Conservation (phyloP, 106 monocot genomes). For the Dendrobium nobile region DNA sequence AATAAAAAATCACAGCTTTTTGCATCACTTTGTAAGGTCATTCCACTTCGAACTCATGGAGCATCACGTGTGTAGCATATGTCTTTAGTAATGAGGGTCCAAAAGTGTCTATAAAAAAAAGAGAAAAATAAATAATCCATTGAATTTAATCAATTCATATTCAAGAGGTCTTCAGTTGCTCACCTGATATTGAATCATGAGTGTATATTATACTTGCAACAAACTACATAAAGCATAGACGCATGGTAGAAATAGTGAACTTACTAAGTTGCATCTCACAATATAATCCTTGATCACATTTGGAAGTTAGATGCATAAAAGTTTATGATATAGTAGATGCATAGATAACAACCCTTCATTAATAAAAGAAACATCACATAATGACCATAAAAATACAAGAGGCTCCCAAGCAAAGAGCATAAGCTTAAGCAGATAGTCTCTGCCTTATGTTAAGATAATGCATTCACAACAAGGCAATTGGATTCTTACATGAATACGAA, state of each 20-base stretch:
- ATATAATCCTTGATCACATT: background rate
- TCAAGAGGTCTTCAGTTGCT: conserved; percentile 2
- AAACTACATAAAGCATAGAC: conserved; percentile 98
- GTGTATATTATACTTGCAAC: conserved; percentile 97
- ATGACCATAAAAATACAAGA: background rate
- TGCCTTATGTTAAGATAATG: background rate
- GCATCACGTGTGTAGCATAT: conserved; percentile 90
- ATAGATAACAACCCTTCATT: background rate
- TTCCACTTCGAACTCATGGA: conserved; percentile 99
- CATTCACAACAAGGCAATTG: background rate
- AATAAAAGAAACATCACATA: background rate
- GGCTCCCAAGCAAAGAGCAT: background rate
- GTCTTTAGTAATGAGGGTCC: conserved; percentile 66
- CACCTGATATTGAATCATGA: conserved; percentile 98
- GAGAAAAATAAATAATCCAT: background rate
- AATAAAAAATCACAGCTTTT: too few species aligned
- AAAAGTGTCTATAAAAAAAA: conserved; percentile 49
- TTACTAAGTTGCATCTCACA: conserved; percentile 67
- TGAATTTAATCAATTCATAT: background rate
- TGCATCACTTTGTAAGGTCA: conserved; percentile 88
- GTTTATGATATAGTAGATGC: background rate
- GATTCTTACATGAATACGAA: background rate
- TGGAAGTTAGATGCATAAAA: background rate
- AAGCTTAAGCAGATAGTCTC: background rate
- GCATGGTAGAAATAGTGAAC: conserved; percentile 90